These are phyloP conservation scores for Gelatoporia subvermispora DNA, from an alignment of 768 basidiomycete species.

Conservation along the genomic window DNA sequence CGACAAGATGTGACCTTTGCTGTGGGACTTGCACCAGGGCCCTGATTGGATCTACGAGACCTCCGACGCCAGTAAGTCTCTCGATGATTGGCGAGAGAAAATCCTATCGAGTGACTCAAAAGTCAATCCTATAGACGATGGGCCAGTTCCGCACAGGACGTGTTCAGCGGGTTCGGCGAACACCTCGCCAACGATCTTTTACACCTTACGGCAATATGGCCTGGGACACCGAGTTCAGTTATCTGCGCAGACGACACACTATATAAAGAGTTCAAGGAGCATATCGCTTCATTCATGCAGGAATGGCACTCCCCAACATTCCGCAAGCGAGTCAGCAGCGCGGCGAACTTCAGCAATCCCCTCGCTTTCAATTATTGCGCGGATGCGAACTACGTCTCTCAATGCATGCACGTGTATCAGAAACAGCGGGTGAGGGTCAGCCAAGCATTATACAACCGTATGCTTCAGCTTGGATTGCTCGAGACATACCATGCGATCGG, in stretches of 20 bases:
- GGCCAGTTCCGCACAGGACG: too few species aligned
- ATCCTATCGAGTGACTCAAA: background rate
- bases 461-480: background rate
- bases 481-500: background rate
- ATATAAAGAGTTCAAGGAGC: background rate
- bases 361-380: background rate
- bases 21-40: background rate
- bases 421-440: background rate
- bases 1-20: background rate
- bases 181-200: background rate
- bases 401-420: background rate
- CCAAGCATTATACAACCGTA: background rate
- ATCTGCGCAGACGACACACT: background rate
- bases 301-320: background rate
- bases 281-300: background rate
- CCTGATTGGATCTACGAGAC: constrained; percentile 2
- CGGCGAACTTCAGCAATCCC: background rate
- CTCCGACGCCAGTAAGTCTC: background rate
- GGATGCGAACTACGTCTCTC: background rate
- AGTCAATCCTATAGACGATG: background rate
- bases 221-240: background rate
- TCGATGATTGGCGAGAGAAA: background rate
- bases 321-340: background rate
- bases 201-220: background rate
- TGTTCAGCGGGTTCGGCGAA: background rate